phyloP scores from a whole-genome alignment of 2,329 filamentous ascomycete genomes.

The Cordyceps farinosa region DNA sequence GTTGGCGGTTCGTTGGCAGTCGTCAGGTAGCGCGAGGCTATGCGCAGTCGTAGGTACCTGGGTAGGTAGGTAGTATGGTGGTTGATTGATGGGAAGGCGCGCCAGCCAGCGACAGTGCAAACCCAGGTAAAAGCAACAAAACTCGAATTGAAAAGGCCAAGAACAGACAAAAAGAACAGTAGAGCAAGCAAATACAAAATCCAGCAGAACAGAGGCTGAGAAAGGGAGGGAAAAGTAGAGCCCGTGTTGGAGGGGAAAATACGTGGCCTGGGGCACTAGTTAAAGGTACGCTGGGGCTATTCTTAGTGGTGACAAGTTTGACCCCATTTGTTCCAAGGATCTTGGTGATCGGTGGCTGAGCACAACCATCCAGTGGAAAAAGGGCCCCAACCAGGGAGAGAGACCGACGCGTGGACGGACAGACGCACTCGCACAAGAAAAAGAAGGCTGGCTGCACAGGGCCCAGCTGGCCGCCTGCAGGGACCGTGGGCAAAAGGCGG shows the following conservation, averaged over 20 bases:
- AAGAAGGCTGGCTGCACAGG: neutral
- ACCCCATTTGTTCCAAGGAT: constrained; percentile 13
- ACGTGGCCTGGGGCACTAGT: neutral
- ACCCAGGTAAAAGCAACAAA: neutral
- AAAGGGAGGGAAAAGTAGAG: neutral
- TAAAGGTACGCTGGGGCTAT: neutral
- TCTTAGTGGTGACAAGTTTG: neutral
- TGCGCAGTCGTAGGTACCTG: no score
- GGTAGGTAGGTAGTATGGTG: neutral
- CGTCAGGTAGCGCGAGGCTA: neutral
- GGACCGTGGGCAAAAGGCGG: neutral
- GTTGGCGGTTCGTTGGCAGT: neutral
- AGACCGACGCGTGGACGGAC: neutral
- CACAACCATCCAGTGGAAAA: neutral
- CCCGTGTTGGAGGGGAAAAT: neutral
- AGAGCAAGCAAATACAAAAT: neutral
- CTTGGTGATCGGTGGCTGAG: constrained; percentile 15
- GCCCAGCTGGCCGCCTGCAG: neutral
- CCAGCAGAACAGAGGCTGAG: neutral
- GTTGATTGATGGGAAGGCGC: neutral
- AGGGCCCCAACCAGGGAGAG: neutral
- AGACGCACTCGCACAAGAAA: neutral
- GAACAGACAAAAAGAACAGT: neutral
- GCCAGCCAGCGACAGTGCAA: neutral
- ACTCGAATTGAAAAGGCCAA: neutral